These are phyloP conservation scores for Termitomyces sp. DNA, from an alignment of 768 basidiomycete species.

Conservation along the genomic window DNA sequence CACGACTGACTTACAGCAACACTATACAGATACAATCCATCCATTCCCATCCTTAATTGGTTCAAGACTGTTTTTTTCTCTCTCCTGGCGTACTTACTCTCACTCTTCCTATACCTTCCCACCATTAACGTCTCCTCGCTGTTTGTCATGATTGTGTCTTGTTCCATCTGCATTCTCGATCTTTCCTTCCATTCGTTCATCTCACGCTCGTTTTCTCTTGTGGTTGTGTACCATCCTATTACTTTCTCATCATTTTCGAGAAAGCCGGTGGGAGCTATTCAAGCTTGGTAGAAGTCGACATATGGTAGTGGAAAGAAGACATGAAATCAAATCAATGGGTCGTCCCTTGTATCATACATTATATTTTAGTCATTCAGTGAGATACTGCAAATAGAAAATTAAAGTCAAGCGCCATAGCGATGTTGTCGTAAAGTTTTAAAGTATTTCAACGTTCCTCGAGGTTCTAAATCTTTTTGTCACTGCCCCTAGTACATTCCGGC, in stretches of 20 bases:
- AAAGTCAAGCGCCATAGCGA: too few relatives aligned
- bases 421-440: too few relatives aligned
- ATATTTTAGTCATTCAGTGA: not conserved
- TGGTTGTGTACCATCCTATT: slow-evolving; percentile 2
- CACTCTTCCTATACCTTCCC: slow-evolving; percentile 15
- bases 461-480: too few relatives aligned
- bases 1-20: slow-evolving; percentile 19
- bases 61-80: slow-evolving; percentile 9
- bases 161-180: slow-evolving; percentile 9
- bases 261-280: slow-evolving; percentile 8
- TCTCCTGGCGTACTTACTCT: slow-evolving; percentile 16
- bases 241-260: slow-evolving; percentile 8
- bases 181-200: not conserved
- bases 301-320: slow-evolving; percentile 15
- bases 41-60: slow-evolving; percentile 16
- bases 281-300: slow-evolving; percentile 12
- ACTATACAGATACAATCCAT: slow-evolving; percentile 19
- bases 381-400: not conserved
- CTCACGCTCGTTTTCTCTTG: slow-evolving; percentile 12
- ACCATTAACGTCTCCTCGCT: slow-evolving; percentile 11
- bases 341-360: slow-evolving; percentile 16
- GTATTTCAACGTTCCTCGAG: too few relatives aligned
- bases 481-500: too few relatives aligned
- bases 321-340: slow-evolving; percentile 15
- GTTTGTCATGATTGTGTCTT: slow-evolving; percentile 12